Evolutionary conservation across 2,329 filamentous ascomycete genomes (phyloP), one percentile per base, ranked within the genome.

Genomic region (Calonectria multiphialidica): DNA sequence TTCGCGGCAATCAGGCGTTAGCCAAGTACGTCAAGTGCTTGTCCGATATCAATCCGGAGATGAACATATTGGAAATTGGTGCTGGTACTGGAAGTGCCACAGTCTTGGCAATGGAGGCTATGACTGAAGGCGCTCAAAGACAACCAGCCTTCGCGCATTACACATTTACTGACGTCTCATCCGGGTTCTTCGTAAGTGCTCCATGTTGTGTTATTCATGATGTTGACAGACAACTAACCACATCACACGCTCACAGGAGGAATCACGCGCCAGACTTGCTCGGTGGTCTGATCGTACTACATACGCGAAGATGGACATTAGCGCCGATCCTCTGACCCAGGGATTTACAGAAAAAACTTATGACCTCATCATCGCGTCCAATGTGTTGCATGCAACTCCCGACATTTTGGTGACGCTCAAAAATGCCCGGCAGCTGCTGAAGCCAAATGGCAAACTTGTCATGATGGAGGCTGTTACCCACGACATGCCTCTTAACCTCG

Each of bases 211-310:
- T 15, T 49, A 49, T 49, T 49, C 23, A 49, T 25, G 45, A 49
- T 49, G 21, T 49, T 49, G 45, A 49, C 45, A 49, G 53, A 40
- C 16, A 23, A 59, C 83, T 3, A 84, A 86, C 59, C 80, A 85
- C 5, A 85, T 82, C 12, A 59, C 72, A 16, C 74, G 68, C 8
- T 82, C 82, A 71, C 81, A 82, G 47, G 72, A 70, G 16, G 55
- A 64, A 4, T 81, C 81, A 1, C 67, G 72, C 21, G 63, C 74
- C 23, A 66, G 68, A n/a, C 73, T 77, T 44, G 49, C 55, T 5
- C 61, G 63, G 35, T 63, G 59, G 59, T 57, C 40, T 4, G 33
- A 72, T 9, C 42, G 59, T 21, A 73, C 77, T 30, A 66, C 44
- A n/a, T 76, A 67, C 71, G 81, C 80, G 67, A 76, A 78, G 40